A percentile compares a stretch with the other conserved stretches of the same genome.
These are phyloP conservation scores for Phellopilus nigrolimitatus DNA, from an alignment of 1,284 basidiomycete genomes.

Conservation along the genomic window DNA sequence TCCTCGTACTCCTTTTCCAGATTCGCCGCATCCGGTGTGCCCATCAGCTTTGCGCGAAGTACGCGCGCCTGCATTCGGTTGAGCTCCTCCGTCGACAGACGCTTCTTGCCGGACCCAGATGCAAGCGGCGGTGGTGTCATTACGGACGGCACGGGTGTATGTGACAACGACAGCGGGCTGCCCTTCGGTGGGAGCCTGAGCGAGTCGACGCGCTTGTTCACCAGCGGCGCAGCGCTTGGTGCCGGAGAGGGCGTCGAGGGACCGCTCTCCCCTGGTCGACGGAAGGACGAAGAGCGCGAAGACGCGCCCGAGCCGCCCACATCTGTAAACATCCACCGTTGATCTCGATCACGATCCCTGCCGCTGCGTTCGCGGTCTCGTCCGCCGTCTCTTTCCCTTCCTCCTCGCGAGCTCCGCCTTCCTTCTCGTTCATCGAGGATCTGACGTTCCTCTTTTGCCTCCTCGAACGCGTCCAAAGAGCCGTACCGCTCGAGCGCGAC, in stretches of 20 bases:
- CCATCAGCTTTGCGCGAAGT: constrained; percentile 85
- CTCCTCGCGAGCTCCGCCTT: constrained; percentile 40
- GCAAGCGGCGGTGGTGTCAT: constrained; percentile 65
- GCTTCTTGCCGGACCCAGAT: constrained; percentile 32
- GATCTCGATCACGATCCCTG: constrained; percentile 38
- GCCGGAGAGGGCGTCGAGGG: constrained; percentile 56
- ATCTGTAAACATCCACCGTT: constrained; percentile 65
- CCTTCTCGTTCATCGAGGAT: constrained; percentile 80
- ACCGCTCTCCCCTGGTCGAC: constrained; percentile 64
- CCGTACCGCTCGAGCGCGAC: constrained; percentile 89
- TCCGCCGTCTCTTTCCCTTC: constrained; percentile 24
- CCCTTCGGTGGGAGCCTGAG: constrained; percentile 49
- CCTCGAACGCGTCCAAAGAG: constrained; percentile 78
- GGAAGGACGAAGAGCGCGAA: constrained; percentile 75
- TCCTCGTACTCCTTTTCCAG: constrained; percentile 84
- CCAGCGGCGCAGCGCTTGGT: constrained; percentile 32
- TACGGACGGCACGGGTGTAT: constrained; percentile 85
- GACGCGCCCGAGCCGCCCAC: constrained; percentile 55
- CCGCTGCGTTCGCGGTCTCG: constrained; percentile 34
- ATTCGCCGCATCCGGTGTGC: constrained; percentile 62
- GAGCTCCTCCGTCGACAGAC: constrained; percentile 70
- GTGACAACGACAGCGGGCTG: constrained; percentile 39
- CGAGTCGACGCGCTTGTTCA: constrained; percentile 50
- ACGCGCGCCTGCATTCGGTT: constrained; percentile 94
- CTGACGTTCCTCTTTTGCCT: constrained; percentile 81